A percentile compares a stretch with the other conserved stretches of the same genome.
Conservation (phyloP, 495 filamentous ascomycete species). For the Diplogelasinospora grovesii region DNA sequence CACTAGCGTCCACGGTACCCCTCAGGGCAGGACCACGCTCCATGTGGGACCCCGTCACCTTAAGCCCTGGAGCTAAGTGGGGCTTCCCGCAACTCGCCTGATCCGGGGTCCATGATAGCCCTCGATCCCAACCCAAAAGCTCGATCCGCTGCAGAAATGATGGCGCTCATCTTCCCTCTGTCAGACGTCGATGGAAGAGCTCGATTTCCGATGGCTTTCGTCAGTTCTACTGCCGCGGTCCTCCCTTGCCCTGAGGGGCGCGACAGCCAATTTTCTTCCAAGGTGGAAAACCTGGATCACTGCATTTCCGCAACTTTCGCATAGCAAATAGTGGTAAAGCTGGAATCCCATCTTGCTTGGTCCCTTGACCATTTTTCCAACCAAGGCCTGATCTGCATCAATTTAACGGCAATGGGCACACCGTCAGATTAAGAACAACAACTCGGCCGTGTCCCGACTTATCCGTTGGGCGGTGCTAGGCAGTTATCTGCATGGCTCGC, state of each 20-base stretch:
- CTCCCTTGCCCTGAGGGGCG: not conserved
- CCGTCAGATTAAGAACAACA: too few relatives aligned
- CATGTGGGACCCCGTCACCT: too few relatives aligned
- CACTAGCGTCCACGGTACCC: too few relatives aligned
- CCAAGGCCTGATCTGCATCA: too few relatives aligned
- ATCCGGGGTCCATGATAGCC: not conserved
- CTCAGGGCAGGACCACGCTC: too few relatives aligned
- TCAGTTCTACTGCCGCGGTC: conserved; percentile 7
- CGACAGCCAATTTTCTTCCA: conserved; percentile 6
- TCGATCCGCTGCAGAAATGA: conserved; percentile 20
- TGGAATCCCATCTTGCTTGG: not conserved
- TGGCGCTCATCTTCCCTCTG: conserved; percentile 8
- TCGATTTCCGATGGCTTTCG: conserved; percentile 10
- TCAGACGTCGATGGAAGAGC: conserved; percentile 11
- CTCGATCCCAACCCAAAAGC: conserved; percentile 22
- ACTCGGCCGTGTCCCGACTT: too few relatives aligned
- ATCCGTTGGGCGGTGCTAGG: too few relatives aligned
- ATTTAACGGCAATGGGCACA: too few relatives aligned
- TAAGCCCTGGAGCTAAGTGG: too few relatives aligned
- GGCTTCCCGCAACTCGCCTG: conserved; percentile 11
- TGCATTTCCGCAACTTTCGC: not conserved
- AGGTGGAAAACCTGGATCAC: conserved; percentile 7
- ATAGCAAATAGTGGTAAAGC: not conserved
- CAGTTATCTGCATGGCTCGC: too few relatives aligned
- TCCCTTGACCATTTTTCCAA: too few relatives aligned